A percentile compares a stretch with the other conserved stretches of the same genome.
phyloP scores from a whole-genome alignment of 2,329 filamentous ascomycete species.

The Epichloe brachyelytri region DNA sequence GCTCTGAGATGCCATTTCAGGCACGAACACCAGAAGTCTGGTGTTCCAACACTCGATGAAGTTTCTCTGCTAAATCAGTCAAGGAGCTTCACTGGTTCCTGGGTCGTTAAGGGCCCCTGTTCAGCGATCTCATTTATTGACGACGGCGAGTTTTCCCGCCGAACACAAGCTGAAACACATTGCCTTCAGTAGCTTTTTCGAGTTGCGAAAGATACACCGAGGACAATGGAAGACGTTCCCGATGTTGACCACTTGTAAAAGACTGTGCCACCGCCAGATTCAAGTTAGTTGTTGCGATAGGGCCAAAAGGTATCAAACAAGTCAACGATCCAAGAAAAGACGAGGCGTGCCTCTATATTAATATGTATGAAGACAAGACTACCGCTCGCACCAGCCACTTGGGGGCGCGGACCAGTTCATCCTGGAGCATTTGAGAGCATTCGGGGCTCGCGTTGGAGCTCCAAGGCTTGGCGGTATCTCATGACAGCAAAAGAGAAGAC shows the following conservation, averaged over 20 bases:
- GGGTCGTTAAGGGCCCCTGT: neutral
- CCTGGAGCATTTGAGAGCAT: neutral
- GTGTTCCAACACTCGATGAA: neutral
- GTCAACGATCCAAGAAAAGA: neutral
- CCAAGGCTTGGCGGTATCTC: constrained; percentile 10
- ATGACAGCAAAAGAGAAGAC: constrained; percentile 4
- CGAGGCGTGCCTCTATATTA: neutral
- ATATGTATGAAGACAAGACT: neutral
- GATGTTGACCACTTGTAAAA: neutral
- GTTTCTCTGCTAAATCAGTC: neutral
- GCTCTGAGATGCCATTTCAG: constrained; percentile 4
- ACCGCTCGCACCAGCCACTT: neutral
- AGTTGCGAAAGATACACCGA: neutral
- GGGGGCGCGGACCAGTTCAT: neutral
- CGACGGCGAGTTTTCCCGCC: neutral
- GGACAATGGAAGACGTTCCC: neutral
- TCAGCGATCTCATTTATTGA: neutral
- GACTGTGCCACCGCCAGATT: neutral
- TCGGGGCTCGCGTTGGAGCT: constrained; percentile 5
- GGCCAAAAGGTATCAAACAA: neutral
- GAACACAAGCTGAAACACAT: neutral
- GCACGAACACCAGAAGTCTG: neutral
- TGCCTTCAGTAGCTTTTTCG: neutral
- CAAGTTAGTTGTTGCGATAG: neutral
- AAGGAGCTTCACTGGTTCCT: neutral